Evolutionary conservation across 768 basidiomycete genomes (phyloP).

Genomic region (Boletus reticuloceps): DNA sequence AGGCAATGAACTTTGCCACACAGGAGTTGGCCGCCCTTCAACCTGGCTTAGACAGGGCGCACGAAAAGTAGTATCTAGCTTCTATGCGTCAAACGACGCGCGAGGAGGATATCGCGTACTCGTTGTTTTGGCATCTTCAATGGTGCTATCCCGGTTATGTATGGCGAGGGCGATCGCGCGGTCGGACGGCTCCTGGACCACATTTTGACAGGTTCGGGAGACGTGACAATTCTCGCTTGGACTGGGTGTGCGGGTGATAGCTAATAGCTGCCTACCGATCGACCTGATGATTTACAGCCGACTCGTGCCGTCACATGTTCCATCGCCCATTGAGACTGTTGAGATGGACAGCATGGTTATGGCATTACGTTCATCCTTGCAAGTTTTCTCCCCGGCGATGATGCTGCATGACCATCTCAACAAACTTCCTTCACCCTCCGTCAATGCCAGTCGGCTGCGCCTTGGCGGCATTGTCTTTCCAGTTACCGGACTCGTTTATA

Average conservation of each 20-base stretch:
- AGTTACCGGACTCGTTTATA: neutral
- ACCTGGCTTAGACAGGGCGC: neutral
- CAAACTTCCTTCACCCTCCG: neutral
- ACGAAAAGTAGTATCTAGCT: no score
- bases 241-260: neutral
- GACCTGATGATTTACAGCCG: neutral
- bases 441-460: neutral
- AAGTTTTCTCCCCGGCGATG: neutral
- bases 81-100: no score
- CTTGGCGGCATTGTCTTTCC: slow-evolving; percentile 5
- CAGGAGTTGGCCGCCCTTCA: neutral
- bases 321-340: neutral
- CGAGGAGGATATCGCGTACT: slow-evolving; percentile 10
- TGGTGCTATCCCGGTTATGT: neutral
- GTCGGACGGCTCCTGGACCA: slow-evolving; percentile 8
- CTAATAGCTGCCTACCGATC: neutral
- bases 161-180: slow-evolving; percentile 6
- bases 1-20: neutral
- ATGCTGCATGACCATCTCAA: neutral
- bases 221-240: slow-evolving; percentile 9
- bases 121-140: slow-evolving; percentile 7
- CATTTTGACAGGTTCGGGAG: neutral
- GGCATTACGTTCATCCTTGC: neutral
- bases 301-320: neutral
- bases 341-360: neutral